Percentiles rank a stretch among this genome's conserved stretches.
phyloP scores from a whole-genome alignment of 139 green algal species.

The Micromonas pusilla region DNA sequence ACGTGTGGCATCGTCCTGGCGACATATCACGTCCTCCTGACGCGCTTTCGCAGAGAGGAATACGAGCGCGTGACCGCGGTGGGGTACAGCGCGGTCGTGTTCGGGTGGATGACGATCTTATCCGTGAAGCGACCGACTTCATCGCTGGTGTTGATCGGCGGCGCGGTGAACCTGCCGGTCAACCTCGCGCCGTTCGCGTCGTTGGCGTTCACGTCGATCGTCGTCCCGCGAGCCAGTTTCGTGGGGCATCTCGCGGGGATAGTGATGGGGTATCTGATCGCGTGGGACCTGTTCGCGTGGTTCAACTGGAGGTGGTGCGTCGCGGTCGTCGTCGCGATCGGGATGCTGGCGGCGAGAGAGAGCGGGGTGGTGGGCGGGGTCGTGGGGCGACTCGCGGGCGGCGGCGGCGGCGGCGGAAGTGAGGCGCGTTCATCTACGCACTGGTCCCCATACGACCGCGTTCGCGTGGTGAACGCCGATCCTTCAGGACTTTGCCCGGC shows the following conservation, averaged over 20 bases:
- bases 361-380: too few relatives aligned
- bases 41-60: constrained; percentile 28
- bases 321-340: neutral
- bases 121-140: constrained; percentile 25
- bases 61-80: constrained; percentile 44
- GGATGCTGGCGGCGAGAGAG: neutral
- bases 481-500: too few relatives aligned
- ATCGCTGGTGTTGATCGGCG: constrained; percentile 48
- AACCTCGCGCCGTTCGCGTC: constrained; percentile 49
- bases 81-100: constrained; percentile 62
- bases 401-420: too few relatives aligned
- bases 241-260: constrained; percentile 59
- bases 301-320: neutral
- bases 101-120: constrained; percentile 61
- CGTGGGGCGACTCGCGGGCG: too few relatives aligned
- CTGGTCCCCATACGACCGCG: too few relatives aligned
- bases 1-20: neutral
- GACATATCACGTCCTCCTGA: constrained; percentile 8
- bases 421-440: too few relatives aligned
- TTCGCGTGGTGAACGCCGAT: too few relatives aligned
- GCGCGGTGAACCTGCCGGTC: constrained; percentile 40
- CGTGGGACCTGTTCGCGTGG: constrained; percentile 40
- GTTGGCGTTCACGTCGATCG: constrained; percentile 52
- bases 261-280: constrained; percentile 51
- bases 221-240: constrained; percentile 44